These are phyloP conservation scores for Limnanthes douglasii DNA, from an alignment of 345 rosid genomes.

Conservation along the genomic window DNA sequence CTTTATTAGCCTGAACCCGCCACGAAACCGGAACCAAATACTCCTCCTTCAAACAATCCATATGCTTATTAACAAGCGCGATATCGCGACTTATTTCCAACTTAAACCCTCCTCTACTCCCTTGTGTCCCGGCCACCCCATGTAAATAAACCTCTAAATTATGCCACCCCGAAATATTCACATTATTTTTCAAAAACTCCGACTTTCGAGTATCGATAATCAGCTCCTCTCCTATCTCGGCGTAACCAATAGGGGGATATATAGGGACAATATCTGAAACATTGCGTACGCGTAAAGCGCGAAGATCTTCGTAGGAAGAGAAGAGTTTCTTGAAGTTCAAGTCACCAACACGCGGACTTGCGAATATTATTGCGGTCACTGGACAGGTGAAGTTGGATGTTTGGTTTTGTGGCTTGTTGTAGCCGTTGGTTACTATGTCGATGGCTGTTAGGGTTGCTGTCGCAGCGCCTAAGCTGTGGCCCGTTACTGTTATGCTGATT, in stretches of 20 bases:
- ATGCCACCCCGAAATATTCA: conserved; percentile 29
- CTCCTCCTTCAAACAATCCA: conserved; percentile 41
- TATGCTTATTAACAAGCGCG: conserved; percentile 39
- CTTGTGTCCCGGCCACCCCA: conserved; percentile 71
- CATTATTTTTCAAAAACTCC: conserved; percentile 41
- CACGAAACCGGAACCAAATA: conserved; percentile 42
- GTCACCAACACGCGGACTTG: conserved; percentile 60
- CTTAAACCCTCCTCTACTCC: conserved; percentile 32
- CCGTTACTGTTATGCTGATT: conserved; percentile 45
- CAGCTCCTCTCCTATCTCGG: conserved; percentile 60
- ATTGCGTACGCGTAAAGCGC: conserved; percentile 32
- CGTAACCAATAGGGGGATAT: conserved; percentile 45
- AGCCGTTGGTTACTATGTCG: conserved; percentile 49
- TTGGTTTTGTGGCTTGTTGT: conserved; percentile 20
- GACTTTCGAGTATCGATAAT: conserved; percentile 45
- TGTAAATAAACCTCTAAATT: conserved; percentile 56
- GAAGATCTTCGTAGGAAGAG: conserved; percentile 27
- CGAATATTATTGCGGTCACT: conserved; percentile 44
- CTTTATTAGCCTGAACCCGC: conserved; percentile 43
- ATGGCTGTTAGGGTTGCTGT: conserved; percentile 40
- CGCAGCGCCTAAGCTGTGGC: conserved; percentile 62
- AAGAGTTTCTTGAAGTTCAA: conserved; percentile 26
- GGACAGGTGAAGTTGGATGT: conserved; percentile 14
- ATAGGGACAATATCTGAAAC: conserved; percentile 43
- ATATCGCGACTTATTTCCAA: conserved; percentile 45